Conservation (phyloP, 2,329 filamentous ascomycete species). For the Hortaea werneckii region DNA sequence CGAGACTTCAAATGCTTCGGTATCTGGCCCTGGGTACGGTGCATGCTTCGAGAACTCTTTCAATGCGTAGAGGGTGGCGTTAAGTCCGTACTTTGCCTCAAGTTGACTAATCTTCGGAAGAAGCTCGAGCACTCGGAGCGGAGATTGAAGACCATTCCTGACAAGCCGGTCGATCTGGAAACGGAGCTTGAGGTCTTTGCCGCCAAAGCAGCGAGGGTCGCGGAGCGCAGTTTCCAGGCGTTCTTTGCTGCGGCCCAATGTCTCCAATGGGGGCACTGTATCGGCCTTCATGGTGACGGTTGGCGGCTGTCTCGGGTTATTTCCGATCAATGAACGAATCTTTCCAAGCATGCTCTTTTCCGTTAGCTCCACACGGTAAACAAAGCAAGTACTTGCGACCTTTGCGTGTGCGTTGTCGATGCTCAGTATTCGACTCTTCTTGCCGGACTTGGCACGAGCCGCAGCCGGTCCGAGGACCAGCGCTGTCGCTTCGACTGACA, state of each 20-base stretch:
- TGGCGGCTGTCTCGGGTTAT: slow-evolving; percentile 22
- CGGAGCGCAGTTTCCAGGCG: slow-evolving; percentile 27
- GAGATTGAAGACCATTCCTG: slow-evolving; percentile 52
- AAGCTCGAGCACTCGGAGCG: slow-evolving; percentile 40
- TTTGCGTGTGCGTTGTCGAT: slow-evolving; percentile 28
- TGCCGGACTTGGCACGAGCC: slow-evolving; percentile 5
- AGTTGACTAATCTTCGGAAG: slow-evolving; percentile 34
- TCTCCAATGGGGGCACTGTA: slow-evolving; percentile 5
- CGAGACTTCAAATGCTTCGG: slow-evolving; percentile 34
- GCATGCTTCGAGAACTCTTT: slow-evolving; percentile 44
- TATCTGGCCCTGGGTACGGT: slow-evolving; percentile 44
- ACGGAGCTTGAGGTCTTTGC: slow-evolving; percentile 43
- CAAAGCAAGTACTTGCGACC: slow-evolving; percentile 39
- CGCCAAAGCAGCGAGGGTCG: slow-evolving; percentile 17
- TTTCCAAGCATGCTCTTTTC: slow-evolving; percentile 15
- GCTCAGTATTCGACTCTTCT: slow-evolving; percentile 24
- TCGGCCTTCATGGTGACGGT: slow-evolving; percentile 17
- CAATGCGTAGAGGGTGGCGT: slow-evolving; percentile 37
- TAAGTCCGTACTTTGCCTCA: slow-evolving; percentile 16
- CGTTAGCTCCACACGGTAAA: slow-evolving; percentile 35
- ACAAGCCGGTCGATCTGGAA: slow-evolving; percentile 57
- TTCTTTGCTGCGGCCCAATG: slow-evolving; percentile 6
- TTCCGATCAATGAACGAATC: slow-evolving; percentile 15
- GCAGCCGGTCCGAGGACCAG: not conserved
- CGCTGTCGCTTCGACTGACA: slow-evolving; percentile 3